phyloP scores from a whole-genome alignment of 2,329 filamentous ascomycete genomes.

The Aspergillus ochraceus region DNA sequence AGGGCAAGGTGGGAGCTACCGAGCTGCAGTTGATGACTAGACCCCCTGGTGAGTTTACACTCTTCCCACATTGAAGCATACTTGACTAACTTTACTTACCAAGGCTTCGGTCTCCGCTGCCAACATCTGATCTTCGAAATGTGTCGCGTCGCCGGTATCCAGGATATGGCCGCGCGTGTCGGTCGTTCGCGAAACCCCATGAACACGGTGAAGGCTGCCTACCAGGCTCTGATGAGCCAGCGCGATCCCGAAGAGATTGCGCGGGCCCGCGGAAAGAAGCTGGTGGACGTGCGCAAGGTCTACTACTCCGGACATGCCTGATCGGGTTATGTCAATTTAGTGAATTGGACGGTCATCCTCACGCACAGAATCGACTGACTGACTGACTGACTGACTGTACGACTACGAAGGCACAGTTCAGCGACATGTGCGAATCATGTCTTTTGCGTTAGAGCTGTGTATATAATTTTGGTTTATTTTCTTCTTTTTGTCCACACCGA shows the following conservation, averaged over 20 bases:
- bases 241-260: slow-evolving; percentile 87
- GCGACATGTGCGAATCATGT: slow-evolving; percentile 4
- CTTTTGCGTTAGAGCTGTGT: slow-evolving; percentile 22
- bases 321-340: slow-evolving; percentile 5
- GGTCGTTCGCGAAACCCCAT: slow-evolving; percentile 89
- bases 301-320: slow-evolving; percentile 84
- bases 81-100: slow-evolving; percentile 5
- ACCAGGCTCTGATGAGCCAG: slow-evolving; percentile 79
- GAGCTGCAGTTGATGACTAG: slow-evolving; percentile 78
- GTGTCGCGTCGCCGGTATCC: slow-evolving; percentile 80
- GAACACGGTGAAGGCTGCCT: slow-evolving; percentile 94
- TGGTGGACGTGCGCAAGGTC: slow-evolving; percentile 94
- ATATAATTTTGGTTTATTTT: slow-evolving; percentile 18
- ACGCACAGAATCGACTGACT: slow-evolving; percentile 12
- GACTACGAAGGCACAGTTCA: slow-evolving; percentile 13
- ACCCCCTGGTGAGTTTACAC: slow-evolving; percentile 72
- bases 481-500: slow-evolving; percentile 7
- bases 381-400: slow-evolving; percentile 11
- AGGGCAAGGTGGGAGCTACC: slow-evolving; percentile 83
- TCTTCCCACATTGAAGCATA: not conserved
- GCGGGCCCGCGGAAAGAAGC: slow-evolving; percentile 83
- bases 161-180: slow-evolving; percentile 81
- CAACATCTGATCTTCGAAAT: slow-evolving; percentile 94
- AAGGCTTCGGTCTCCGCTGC: slow-evolving; percentile 91
- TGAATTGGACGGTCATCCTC: not conserved